Base-by-base conservation (phyloP, 1,139 yeast genomes). In the Saccharomyces hybrid region DNA sequence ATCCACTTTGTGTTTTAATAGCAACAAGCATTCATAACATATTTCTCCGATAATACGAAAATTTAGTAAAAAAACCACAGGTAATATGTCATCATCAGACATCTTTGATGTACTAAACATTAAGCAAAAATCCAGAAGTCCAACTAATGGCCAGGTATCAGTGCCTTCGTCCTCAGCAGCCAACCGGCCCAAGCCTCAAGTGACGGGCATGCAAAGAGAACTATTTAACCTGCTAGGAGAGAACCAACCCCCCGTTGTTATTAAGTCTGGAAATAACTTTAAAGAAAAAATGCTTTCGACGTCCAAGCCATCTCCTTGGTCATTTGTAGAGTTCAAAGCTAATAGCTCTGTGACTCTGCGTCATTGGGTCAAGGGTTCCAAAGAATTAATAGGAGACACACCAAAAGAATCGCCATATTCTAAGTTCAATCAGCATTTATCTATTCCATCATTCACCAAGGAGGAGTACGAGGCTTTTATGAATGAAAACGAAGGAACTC, bases 311-410 rank as follows among this genome's bases (percentile, higher is more conserved):
- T 80, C 93, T 0, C 91, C 96, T 0, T 93, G 99, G 99, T 78
- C 82, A 0, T 75, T 81, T 69, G 77, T 80, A 47, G 74, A 77
- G 5, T 93, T 93, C 66, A 75, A 70, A 47, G 84, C 84, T 55
- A 73, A 75, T 5, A 79, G 82, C 0, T 81, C 78, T 50, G 81
- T 84, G 47, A 72, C 72, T 46, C 74, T 91, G 49, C 73, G 76
- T 54, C 99, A 93, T 70, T 95, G 99, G 99, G 91, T 84, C 5
- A 84, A 88, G 59, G 96, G 95, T 0, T 77, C 85, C 1, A 78
- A 76, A 55, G 85, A 80, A 49, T 49, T 64, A 8, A 55, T 66
- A 2, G 71, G 75, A 27, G 71, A 72, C 31, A 73, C 70, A n/a
- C 64, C 71, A 2, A 76, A 75, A 47, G 79, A 76, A 51, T 83